Evolutionary conservation across 805 yeast species (phyloP).

Genomic region (Ascoidea rubescens): DNA sequence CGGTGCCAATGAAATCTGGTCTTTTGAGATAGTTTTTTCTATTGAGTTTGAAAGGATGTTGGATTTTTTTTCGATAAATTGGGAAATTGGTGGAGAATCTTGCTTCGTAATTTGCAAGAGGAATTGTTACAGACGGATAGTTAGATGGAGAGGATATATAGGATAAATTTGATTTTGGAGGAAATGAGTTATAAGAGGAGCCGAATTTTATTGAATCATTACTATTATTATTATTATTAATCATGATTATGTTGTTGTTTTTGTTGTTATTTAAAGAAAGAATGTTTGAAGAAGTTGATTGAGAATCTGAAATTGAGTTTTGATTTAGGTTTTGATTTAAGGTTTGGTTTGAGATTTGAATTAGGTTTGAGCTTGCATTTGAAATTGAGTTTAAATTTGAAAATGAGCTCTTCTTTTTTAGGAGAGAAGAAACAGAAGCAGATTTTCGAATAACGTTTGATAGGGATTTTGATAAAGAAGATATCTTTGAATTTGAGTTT

Average conservation of each 20-base stretch:
- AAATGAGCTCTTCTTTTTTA: background rate
- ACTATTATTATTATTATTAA: background rate
- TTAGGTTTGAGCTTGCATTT: background rate
- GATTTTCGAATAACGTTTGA: background rate
- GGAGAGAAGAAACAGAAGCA: background rate
- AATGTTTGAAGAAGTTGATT: background rate
- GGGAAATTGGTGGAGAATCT: constrained; percentile 76
- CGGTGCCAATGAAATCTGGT: constrained; percentile 28
- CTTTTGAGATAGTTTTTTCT: constrained; percentile 7
- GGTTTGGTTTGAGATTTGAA: background rate
- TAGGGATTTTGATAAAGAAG: background rate
- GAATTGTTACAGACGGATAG: background rate
- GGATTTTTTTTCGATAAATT: constrained; percentile 48
- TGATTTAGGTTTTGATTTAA: background rate
- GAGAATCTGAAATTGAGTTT: background rate
- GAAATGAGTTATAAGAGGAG: background rate
- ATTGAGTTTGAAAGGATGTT: constrained; percentile 24
- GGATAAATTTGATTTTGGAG: background rate
- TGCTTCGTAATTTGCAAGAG: constrained; percentile 25
- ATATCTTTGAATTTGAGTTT: background rate
- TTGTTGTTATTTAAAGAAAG: background rate
- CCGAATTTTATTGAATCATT: background rate
- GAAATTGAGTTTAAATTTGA: background rate
- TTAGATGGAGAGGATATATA: background rate
- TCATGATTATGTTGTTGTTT: background rate